Evolutionary conservation across 148 eudicot genomes (phyloP).

Genomic region (Cornus kousa): DNA sequence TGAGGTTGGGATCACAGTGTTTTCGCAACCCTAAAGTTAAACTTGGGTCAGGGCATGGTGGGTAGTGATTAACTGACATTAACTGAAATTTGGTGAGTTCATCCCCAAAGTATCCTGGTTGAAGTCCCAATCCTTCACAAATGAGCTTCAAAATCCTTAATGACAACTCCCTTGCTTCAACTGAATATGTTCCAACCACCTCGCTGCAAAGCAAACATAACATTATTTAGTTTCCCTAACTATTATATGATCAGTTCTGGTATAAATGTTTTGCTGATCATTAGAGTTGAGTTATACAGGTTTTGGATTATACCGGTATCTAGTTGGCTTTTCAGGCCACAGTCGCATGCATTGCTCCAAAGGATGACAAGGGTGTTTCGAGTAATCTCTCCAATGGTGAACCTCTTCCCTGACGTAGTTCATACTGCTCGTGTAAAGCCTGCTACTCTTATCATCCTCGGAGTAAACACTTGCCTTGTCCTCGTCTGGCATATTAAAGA

Average conservation of each 20-base stretch:
- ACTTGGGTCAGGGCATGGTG: constrained; percentile 40
- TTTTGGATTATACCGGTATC: constrained; percentile 30
- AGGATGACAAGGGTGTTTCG: constrained; percentile 32
- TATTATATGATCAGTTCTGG: too few species aligned
- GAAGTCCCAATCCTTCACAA: constrained; percentile 35
- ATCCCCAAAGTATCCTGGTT: constrained; percentile 28
- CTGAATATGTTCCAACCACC: constrained; percentile 29
- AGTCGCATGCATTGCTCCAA: constrained; percentile 24
- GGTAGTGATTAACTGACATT: constrained; percentile 35
- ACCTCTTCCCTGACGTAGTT: constrained; percentile 32
- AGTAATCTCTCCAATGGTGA: constrained; percentile 50
- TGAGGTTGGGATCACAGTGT: constrained; percentile 40
- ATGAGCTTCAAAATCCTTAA: constrained; percentile 32
- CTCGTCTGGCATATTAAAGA: constrained; percentile 37
- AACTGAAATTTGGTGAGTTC: constrained; percentile 24
- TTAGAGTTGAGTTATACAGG: background rate
- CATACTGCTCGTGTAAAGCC: constrained; percentile 40
- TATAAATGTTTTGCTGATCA: too few species aligned
- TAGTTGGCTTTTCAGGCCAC: constrained; percentile 50
- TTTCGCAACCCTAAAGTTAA: constrained; percentile 35
- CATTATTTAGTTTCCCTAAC: too few species aligned
- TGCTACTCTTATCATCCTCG: constrained; percentile 26
- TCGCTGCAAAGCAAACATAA: constrained; percentile 12
- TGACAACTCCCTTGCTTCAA: constrained; percentile 30
- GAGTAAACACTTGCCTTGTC: constrained; percentile 30